Evolutionary conservation across 2,329 filamentous ascomycete species (phyloP), one percentile per base, ranked within the genome.

Genomic region (Paracamarosporium sp.): DNA sequence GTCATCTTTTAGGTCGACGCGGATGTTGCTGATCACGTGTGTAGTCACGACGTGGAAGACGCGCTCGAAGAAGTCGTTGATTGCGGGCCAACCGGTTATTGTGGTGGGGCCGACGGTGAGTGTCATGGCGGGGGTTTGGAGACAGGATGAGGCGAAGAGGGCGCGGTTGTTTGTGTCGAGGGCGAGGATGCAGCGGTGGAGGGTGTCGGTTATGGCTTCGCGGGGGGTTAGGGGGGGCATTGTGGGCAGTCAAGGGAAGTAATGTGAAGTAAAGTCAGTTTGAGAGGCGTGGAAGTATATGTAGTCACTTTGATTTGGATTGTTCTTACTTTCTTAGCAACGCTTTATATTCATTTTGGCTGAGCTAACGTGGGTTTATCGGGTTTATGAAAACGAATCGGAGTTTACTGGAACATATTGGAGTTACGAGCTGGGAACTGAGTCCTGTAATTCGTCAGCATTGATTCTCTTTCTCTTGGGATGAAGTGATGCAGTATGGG

Each of bases 1-100:
- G 13, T 64, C 59, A 38, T 59, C 36, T 20, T 66, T 9, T 25
- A n/a, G n/a, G n/a, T 64, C 59, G 43, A 70, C 38, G 3, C 66
- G 66, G 27, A 71, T 59, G 28, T 67, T 70, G 61, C 60, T 71
- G 45, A 54, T 61, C 24, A 61, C 54, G 44, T 71, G 68, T n/a
- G 61, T 66, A 33, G 67, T 71, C 43, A 64, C 44, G 6, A 70
- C 25, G 33, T 6, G 38, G 36, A 66, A 68, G 27, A 68, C 53
- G n/a, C 57, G 53, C 2, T 51, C 25, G 24, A 66, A 64, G 36
- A 63, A 57, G 8, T 56, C 55, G 38, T 46, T 64, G 33, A 69
- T 61, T 0, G 60, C 55, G 15, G 51, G 47, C 63, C 63, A 67
- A 46, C 67, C 67, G 8, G 55, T 28, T 43, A 68, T 15, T 3